Conservation (phyloP, 1,284 basidiomycete genomes). For the Rhodotorula sp. region DNA sequence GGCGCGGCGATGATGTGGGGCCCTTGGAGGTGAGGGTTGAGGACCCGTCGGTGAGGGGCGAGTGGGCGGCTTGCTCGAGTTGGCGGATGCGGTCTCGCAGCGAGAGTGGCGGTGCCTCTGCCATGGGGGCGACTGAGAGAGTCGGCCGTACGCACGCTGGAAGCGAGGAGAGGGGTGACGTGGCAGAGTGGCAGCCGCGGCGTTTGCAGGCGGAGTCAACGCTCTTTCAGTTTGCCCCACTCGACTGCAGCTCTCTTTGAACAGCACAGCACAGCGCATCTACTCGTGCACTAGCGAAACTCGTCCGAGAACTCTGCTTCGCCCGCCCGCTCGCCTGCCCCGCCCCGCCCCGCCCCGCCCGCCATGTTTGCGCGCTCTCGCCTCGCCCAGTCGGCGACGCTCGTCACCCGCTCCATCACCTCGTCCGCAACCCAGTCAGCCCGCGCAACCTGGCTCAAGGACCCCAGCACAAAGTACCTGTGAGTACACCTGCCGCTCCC, state of each 20-base stretch:
- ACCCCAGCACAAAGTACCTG: constrained; percentile 36
- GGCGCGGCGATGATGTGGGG: neutral
- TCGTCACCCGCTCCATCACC: constrained; percentile 23
- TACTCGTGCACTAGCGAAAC: neutral
- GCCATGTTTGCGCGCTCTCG: constrained; percentile 32
- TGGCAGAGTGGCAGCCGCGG: neutral
- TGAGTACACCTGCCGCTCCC: constrained; percentile 6
- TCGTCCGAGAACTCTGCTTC: too few relatives aligned
- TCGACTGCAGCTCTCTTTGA: neutral
- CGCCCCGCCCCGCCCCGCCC: too few relatives aligned
- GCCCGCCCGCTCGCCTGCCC: neutral
- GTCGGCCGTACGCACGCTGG: neutral
- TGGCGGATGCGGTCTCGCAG: neutral
- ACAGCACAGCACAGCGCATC: neutral
- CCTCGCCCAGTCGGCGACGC: constrained; percentile 22
- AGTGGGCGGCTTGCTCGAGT: constrained; percentile 3
- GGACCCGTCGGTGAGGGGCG: neutral
- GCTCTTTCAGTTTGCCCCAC: neutral
- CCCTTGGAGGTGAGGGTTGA: neutral
- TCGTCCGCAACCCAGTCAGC: constrained; percentile 12
- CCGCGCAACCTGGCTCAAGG: constrained; percentile 35
- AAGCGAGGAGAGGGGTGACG: neutral
- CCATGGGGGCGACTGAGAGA: neutral
- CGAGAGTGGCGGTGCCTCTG: neutral
- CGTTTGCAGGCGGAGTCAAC: neutral